Base-by-base conservation (phyloP, 768 basidiomycete genomes). In the Collybia mongolica region DNA sequence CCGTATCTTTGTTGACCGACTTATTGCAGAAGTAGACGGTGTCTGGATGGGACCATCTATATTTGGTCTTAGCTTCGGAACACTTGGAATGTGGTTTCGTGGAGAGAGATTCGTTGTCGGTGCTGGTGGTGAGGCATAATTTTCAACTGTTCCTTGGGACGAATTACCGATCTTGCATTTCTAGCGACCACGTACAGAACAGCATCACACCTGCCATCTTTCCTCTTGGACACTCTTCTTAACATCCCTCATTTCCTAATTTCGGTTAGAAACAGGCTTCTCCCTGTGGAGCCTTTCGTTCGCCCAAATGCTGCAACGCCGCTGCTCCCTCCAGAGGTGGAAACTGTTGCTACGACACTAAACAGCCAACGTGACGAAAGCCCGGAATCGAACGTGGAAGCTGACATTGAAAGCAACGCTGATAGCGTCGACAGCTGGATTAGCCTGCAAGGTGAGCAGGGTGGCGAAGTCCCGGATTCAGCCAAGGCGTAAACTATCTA, bases 71-170 rank as follows among this genome's bases (percentile, higher is more conserved):
- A 66, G 70, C 11, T 49, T 82, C 6, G 81, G 82, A 1, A 70
- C 72, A 38, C 26, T 81, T 20, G 71, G 72, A 49, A 77, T 82
- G 54, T 82, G 82, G 76, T 58, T 86, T 22, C 75, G 79, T 26
- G 88, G 90, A 2, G 80, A 88, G 47, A 68, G 88, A 32, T 80
- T 89, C 59, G 78, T 82, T 17, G 69, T 93, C 48, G 91, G 91
- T 50, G 85, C 91, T 44, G 91, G 90, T 66, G 88, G 90, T 92
- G 60, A 59, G 80, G 67, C 17, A 0, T 20, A 18, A 46, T 14
- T 41, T 26, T 20, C 35, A 20, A 23, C 15, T 36, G 17, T 24
- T 39, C 28, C 42, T 44, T 37, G 40, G 6, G 41, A 9, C n/a
- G 56, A 20, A 26, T 22, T 38, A 49, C 63, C 9, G 36, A 38